Base-by-base conservation (phyloP, 495 filamentous ascomycete genomes). In the Polyplosphaeria fusca region DNA sequence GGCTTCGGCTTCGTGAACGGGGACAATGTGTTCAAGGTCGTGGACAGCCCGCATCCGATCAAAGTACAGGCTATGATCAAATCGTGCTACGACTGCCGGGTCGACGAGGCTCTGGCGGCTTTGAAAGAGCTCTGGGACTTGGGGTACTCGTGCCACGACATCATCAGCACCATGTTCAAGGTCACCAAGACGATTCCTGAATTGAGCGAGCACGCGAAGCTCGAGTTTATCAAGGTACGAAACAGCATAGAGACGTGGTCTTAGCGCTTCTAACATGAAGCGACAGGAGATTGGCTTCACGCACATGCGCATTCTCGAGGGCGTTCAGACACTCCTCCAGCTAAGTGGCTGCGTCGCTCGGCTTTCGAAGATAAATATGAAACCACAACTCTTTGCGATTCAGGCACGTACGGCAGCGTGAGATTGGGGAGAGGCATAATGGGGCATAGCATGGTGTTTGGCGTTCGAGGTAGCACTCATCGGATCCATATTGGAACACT, bases 1-100 rank as follows among this genome's bases (percentile, higher is more conserved):
- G 93, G 93, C 7, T 97, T 96, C 70, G 94, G 92, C 0, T 94
- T 99, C 65, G 91, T 99, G 26, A 93, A 83, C 58, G 91, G 92
- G 9, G 94, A 99, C 68, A 97, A 97, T 70, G 93, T 99, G 1
- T 99, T 99, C 75, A 91, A 88, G 59, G 94, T 99, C 0, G 93
- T 99, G 20, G 93, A 99, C 72, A 88, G 85, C 44, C 93, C 93
- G 26, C 93, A 99, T 74, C 93, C 93, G 9, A 88, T 99, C 68
- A 96, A 96, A 71, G 89, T 99, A 32, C 93, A 99, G 76, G 90
- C 88, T 11, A 95, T 99, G 87, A 82, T 99, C 66, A 97, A 96
- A 77, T 87, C 91, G 16, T 96, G 93, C 70, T 87, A 90, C 74
- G 91, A 97, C 70, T 85, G 87, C 12, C 89, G 91, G 56, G 79